Percentiles rank a stretch among this genome's conserved stretches.
Conservation (phyloP, 2,329 filamentous ascomycete species). For the Sarocladiaceae sp. region DNA sequence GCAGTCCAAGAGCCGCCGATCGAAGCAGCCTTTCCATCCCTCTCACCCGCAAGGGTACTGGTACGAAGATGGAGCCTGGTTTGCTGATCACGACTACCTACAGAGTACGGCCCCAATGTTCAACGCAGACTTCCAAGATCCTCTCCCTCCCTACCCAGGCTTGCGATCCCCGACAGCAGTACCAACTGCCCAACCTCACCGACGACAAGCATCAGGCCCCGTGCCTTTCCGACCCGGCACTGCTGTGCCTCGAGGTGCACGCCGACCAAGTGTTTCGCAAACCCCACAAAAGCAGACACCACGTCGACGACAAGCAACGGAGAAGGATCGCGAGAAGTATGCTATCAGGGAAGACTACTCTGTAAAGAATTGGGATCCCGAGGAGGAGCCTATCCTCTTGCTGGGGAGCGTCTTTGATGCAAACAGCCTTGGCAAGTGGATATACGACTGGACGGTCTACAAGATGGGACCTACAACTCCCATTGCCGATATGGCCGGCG, state of each 20-base stretch:
- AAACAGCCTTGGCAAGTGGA: slow-evolving; percentile 97
- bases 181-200: slow-evolving; percentile 36
- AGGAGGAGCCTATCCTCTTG: slow-evolving; percentile 87
- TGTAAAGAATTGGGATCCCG: slow-evolving; percentile 96
- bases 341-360: slow-evolving; percentile 86
- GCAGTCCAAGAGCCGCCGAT: slow-evolving; percentile 28
- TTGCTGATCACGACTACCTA: slow-evolving; percentile 53
- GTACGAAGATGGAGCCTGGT: slow-evolving; percentile 44
- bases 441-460: slow-evolving; percentile 98
- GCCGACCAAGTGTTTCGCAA: slow-evolving; percentile 32
- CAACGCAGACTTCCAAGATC: slow-evolving; percentile 3
- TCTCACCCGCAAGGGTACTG: slow-evolving; percentile 9
- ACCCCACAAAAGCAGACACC: slow-evolving; percentile 15
- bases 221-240: slow-evolving; percentile 36
- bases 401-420: slow-evolving; percentile 95
- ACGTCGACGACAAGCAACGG: slow-evolving; percentile 38
- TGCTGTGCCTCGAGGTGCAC: slow-evolving; percentile 35
- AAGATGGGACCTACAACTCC: slow-evolving; percentile 75
- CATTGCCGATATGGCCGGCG: slow-evolving; percentile 85
- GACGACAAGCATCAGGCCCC: slow-evolving; percentile 42
- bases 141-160: slow-evolving; percentile 7
- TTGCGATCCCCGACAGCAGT: slow-evolving; percentile 7
- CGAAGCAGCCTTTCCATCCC: slow-evolving; percentile 7
- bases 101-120: slow-evolving; percentile 32
- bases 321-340: slow-evolving; percentile 55